Conservation (phyloP, 257 asterid species). For the Fraxinus quadrangulata region DNA sequence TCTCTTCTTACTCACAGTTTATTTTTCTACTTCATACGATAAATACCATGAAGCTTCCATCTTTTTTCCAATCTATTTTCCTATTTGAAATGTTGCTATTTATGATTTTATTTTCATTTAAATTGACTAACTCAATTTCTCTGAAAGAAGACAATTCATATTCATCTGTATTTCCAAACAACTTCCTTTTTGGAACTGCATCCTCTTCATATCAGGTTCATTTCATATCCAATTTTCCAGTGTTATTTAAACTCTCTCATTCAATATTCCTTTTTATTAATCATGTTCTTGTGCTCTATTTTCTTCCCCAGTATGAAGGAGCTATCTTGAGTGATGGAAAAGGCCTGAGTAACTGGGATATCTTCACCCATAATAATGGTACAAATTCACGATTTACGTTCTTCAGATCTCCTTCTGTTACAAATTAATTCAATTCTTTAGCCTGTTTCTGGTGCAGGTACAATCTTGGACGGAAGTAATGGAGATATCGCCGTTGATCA, state of each 20-base stretch:
- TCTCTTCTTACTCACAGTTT: background rate
- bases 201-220: slow-evolving; percentile 67
- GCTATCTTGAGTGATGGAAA: slow-evolving; percentile 45
- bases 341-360: slow-evolving; percentile 54
- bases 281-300: background rate
- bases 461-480: slow-evolving; percentile 49
- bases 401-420: background rate
- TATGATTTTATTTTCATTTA: slow-evolving; percentile 17
- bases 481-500: slow-evolving; percentile 60
- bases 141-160: slow-evolving; percentile 23
- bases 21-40: background rate
- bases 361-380: slow-evolving; percentile 46
- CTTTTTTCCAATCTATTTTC: background rate
- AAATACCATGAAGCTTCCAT: slow-evolving; percentile 18
- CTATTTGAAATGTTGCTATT: slow-evolving; percentile 17
- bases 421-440: background rate
- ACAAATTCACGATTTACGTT: background rate
- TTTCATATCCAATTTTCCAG: background rate
- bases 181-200: slow-evolving; percentile 61
- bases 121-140: slow-evolving; percentile 7
- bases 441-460: slow-evolving; percentile 26
- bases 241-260: background rate
- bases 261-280: background rate
- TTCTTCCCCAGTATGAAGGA: slow-evolving; percentile 45
- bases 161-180: slow-evolving; percentile 33